Conservation (phyloP, 1,284 basidiomycete genomes). For the Pholiota adiposa region DNA sequence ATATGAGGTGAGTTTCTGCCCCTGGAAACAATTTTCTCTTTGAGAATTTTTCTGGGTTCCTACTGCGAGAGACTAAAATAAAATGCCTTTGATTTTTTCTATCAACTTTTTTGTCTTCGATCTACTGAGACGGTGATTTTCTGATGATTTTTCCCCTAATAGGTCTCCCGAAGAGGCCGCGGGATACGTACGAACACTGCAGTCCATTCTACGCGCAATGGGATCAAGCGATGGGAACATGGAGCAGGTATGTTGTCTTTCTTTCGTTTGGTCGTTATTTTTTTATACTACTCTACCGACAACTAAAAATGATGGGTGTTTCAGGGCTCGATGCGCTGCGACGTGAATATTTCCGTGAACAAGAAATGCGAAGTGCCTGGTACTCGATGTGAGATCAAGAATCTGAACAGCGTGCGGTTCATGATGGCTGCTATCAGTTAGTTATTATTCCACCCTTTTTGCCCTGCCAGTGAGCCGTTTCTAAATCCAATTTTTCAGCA, state of each 20-base stretch:
- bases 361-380: conserved; percentile 67
- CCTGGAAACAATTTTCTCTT: no score
- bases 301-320: neutral
- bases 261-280: neutral
- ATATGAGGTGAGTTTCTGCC: conserved; percentile 68
- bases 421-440: conserved; percentile 87
- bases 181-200: conserved; percentile 86
- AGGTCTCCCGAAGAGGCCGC: conserved; percentile 92
- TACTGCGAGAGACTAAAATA: no score
- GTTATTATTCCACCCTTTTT: conserved; percentile 28
- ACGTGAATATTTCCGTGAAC: conserved; percentile 94
- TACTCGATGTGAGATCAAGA: conserved; percentile 96
- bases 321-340: conserved; percentile 92
- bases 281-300: neutral
- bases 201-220: conserved; percentile 80
- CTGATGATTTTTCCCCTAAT: neutral
- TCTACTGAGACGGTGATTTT: conserved; percentile 6
- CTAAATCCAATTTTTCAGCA: conserved; percentile 29
- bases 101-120: no score
- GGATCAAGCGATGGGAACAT: conserved; percentile 96
- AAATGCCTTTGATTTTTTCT: no score
- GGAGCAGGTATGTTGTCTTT: conserved; percentile 75
- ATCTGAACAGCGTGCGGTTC: conserved; percentile 91
- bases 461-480: neutral
- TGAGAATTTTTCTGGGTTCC: neutral